Evolutionary conservation across 2,329 filamentous ascomycete species (phyloP), one percentile per base, ranked within the genome.

Genomic region (Aureobasidium leucospermi): DNA sequence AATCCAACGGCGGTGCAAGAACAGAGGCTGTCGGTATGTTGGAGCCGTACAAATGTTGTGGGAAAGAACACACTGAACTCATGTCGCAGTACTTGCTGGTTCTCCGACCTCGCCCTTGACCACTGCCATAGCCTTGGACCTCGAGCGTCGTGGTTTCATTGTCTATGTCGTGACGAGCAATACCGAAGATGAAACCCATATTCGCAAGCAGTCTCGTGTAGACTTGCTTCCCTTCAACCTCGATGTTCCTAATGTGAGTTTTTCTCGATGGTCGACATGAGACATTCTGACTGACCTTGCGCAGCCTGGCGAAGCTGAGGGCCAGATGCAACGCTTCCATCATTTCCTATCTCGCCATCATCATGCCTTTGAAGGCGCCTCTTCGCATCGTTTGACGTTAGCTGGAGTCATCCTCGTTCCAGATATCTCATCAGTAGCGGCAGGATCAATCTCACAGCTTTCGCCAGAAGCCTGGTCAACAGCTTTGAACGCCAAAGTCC

Each of bases 91-190:
- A 31, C 82, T 97, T 63, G 91, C 91, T 23, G 93, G 93, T n/a
- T 91, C 90, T 19, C 88, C 90, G 2, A 84, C 87, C 52, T 85
- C 96, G 67, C 88, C 92, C 15, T 80, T 96, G 68, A 93, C 90
- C 6, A 87, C 86, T 68, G 90, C 90, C 10, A 78, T 97, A 58
- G 85, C 90, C 2, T 75, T 92, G 49, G 94, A 99, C 69, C 79
- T 99, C 65, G 94, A 97, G 75, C 81, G 91, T 61, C 85, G 91
- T 64, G 94, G 94, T 4, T 97, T 95, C 72, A 89, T 97, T 62
- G 90, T 97, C 59, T 99, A 91, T 72, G 80, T 99, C 62, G 89
- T 96, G 0, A 93, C 91, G 67, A 87, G 85, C 64, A 90, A 85
- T n/a, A 76, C 85, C 61, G 89, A 96, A 67, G 93, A 97, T 65